Base-by-base conservation (phyloP, 1,139 yeast species). In the Debaryomyces singareniensis region DNA sequence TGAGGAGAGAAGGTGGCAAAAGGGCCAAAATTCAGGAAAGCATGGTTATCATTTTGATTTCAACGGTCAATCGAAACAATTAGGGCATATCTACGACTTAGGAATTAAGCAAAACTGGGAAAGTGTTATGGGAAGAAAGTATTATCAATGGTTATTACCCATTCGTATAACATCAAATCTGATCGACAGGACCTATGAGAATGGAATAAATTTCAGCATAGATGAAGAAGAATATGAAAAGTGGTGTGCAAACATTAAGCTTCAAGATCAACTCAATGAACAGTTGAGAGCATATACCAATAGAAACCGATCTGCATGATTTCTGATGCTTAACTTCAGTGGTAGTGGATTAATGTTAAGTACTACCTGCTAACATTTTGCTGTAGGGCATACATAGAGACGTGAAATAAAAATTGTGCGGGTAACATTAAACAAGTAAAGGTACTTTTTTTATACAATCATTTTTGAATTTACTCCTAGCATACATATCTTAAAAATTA, bases 111-210 rank as follows among this genome's bases (percentile, higher is more conserved):
- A 45, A 16, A 91, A 91, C 51, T 78, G 89, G 81, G 40, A 50
- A 13, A 65, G 70, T 11, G 71, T 85, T 2, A 80, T 91, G 94
- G 98, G 98, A 0, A 40, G 52, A 2, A 50, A 57, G 2, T 66
- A 76, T 70, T 32, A 41, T 13, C 75, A 77, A 37, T 87, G 96
- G 96, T 21, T 80, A 3, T 47, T 87, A 1, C 97, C 98, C 0
- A 46, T 82, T 0, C 26, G 40, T 4, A 54, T 57, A 5, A 49
- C 61, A 3, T 34, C 43, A 29, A 33, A 39, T 29, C 32, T 48
- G 3, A 35, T 56, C 15, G 29, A 48, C 16, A 59, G 61, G 24
- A 44, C 50, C 5, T 47, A 45, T 25, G 54, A 60, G 27, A 65
- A 70, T 34, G 86, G 86, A 1, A 44, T 78, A 13, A 72, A 64